Evolutionary conservation across 2,329 filamentous ascomycete genomes (phyloP).

Genomic region (Claviceps digitariae): DNA sequence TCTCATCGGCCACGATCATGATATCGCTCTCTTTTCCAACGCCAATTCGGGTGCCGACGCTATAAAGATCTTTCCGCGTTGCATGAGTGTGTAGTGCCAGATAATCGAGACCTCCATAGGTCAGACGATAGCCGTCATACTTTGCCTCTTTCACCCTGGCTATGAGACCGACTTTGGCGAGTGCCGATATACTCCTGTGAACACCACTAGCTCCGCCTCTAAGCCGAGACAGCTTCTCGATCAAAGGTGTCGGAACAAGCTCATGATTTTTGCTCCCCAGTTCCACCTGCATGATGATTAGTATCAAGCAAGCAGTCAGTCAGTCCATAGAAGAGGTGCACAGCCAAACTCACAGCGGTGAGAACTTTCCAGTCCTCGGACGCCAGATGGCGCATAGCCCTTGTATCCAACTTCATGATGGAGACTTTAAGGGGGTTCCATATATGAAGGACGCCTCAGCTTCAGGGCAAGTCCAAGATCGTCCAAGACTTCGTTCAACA

Average conservation of each 20-base stretch:
- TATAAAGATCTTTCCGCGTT: constrained; percentile 69
- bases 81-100: constrained; percentile 87
- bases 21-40: constrained; percentile 98
- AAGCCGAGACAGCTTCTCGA: constrained; percentile 70
- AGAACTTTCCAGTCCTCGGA: constrained; percentile 92
- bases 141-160: constrained; percentile 88
- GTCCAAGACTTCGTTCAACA: neutral
- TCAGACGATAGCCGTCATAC: constrained; percentile 94
- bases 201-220: constrained; percentile 67
- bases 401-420: constrained; percentile 88
- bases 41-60: constrained; percentile 84
- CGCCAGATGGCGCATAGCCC: constrained; percentile 82
- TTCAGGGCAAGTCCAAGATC: neutral
- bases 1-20: constrained; percentile 74
- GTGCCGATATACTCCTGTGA: constrained; percentile 72
- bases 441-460: neutral
- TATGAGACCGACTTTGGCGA: constrained; percentile 87
- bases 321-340: neutral
- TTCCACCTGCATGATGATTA: constrained; percentile 54
- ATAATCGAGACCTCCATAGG: constrained; percentile 94
- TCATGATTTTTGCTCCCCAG: constrained; percentile 94
- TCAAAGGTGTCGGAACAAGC: constrained; percentile 81
- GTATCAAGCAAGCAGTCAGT: neutral
- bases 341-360: constrained; percentile 54
- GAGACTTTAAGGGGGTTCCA: neutral